phyloP scores from a whole-genome alignment of 73 alveolate species.

The Paramecium bursaria region DNA sequence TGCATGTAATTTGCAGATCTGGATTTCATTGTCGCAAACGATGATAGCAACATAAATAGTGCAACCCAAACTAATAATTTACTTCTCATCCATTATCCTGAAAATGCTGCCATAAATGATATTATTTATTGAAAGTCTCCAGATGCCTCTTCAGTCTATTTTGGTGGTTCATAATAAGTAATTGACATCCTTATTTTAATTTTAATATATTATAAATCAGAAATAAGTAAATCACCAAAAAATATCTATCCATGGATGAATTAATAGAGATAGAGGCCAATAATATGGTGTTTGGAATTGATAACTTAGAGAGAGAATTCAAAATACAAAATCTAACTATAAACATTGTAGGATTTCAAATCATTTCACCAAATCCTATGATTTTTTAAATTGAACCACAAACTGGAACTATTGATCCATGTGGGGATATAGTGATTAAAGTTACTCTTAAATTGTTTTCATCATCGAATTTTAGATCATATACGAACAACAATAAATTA shows the following conservation, averaged over 20 bases:
- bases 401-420: constrained; percentile 38
- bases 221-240: neutral
- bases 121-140: constrained; percentile 16
- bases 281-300: neutral
- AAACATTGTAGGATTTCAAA: neutral
- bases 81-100: constrained; percentile 43
- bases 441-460: neutral
- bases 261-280: neutral
- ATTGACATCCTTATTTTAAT: too few species aligned
- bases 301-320: neutral
- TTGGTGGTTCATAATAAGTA: neutral
- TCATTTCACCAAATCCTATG: constrained; percentile 62
- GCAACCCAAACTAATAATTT: constrained; percentile 32
- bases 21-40: constrained; percentile 55
- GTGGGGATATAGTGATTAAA: neutral
- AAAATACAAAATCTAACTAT: constrained; percentile 34
- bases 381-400: neutral
- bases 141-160: neutral
- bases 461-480: constrained; percentile 30
- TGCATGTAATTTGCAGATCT: constrained; percentile 56
- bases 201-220: neutral
- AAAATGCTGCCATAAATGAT: constrained; percentile 25
- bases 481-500: constrained; percentile 20
- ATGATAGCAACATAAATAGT: constrained; percentile 15
- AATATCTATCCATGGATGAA: constrained; percentile 46